A percentile compares a stretch with the other conserved stretches of the same genome.
phyloP scores from a whole-genome alignment of 2,329 filamentous ascomycete species.

The Sporothrix humicola region DNA sequence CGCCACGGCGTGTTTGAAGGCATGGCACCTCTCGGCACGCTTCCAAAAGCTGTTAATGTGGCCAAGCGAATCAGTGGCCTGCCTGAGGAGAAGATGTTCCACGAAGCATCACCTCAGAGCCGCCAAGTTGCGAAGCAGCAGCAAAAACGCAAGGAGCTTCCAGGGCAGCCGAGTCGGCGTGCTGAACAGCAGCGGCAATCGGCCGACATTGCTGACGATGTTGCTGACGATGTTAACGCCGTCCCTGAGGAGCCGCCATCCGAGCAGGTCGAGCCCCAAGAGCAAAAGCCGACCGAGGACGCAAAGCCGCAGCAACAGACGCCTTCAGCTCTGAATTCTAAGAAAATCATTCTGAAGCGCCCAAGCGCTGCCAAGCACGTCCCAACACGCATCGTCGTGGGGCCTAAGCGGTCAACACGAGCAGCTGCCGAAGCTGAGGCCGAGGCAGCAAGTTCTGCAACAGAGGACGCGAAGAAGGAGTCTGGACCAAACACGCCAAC shows the following conservation, averaged over 20 bases:
- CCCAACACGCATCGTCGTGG: conserved; percentile 37
- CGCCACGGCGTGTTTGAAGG: conserved; percentile 78
- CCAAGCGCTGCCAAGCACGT: conserved; percentile 41
- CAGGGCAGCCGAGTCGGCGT: conserved; percentile 1
- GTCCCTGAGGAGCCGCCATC: too few species aligned
- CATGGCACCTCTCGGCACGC: conserved; percentile 80
- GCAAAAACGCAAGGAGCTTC: conserved; percentile 17
- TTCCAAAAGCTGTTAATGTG: conserved; percentile 65
- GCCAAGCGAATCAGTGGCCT: conserved; percentile 51
- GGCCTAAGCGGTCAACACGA: conserved; percentile 36
- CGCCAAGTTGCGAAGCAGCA: conserved; percentile 24
- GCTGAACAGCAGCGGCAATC: conserved; percentile 3
- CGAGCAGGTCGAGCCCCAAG: neutral
- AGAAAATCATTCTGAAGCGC: conserved; percentile 56
- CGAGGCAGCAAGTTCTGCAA: neutral
- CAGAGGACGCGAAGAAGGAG: neutral
- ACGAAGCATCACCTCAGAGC: conserved; percentile 18
- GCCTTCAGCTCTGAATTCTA: conserved; percentile 41
- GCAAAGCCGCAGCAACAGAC: conserved; percentile 25
- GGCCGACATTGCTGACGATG: neutral
- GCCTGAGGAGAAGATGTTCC: conserved; percentile 34
- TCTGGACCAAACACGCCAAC: neutral
- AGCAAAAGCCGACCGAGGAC: neutral
- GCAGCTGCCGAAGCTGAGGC: conserved; percentile 39
- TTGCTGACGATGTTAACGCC: too few species aligned